phyloP scores from a whole-genome alignment of 495 filamentous ascomycete species.

The Daldinia childiae region DNA sequence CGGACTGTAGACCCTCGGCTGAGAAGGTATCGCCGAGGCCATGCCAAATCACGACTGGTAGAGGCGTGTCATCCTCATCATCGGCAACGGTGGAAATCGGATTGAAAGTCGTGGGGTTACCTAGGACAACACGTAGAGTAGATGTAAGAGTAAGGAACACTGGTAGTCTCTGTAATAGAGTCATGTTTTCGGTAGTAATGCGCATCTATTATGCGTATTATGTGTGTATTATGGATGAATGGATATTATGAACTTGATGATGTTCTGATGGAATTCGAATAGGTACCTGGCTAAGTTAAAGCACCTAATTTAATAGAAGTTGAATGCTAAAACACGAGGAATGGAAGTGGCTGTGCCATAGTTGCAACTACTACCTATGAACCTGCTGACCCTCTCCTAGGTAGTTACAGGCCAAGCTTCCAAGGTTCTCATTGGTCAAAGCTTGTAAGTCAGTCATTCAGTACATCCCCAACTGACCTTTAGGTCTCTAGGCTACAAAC shows the following conservation, averaged over 20 bases:
- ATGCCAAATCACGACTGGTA: constrained; percentile 95
- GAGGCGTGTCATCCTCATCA: constrained; percentile 65
- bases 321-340: constrained; percentile 1
- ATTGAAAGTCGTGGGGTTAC: constrained; percentile 26
- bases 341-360: constrained; percentile 7
- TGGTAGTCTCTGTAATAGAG: constrained; percentile 25
- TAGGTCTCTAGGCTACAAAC: not conserved
- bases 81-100: constrained; percentile 31
- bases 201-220: constrained; percentile 3
- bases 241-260: constrained; percentile 12
- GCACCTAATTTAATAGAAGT: constrained; percentile 5
- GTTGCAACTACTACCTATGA: not conserved
- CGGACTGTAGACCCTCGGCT: constrained; percentile 72
- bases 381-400: not conserved
- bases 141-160: constrained; percentile 22
- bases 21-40: constrained; percentile 75
- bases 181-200: constrained; percentile 20
- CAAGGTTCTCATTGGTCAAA: constrained; percentile 25
- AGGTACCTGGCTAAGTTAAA: too few relatives aligned
- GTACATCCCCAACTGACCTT: not conserved
- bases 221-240: not conserved
- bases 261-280: constrained; percentile 10
- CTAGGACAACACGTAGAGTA: constrained; percentile 24
- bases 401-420: constrained; percentile 15
- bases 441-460: constrained; percentile 13